Evolutionary conservation across 345 rosid species (phyloP), one percentile per base, ranked within the genome.

Genomic region (Nephelium lappaceum): DNA sequence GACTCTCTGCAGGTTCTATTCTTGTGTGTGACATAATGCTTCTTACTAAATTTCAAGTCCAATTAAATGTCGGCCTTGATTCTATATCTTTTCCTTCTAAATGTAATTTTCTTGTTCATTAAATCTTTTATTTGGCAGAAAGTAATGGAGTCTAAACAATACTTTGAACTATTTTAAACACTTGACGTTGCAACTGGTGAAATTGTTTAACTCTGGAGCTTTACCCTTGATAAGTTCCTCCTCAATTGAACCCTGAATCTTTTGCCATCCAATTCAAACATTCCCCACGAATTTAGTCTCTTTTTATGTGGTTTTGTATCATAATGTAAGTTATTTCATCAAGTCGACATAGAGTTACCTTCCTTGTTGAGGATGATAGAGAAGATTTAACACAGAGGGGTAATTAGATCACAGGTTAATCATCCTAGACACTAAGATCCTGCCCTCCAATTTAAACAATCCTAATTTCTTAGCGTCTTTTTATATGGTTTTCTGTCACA

Each of bases 1-100:
- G 86, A 61, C 89, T 91, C 41, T 85, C 90, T 21, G 70, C 89
- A 73, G 95, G 95, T 91, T 71, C 72, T 51, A 66, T 42, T 58
- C 24, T 53, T 51, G 58, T 15, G 16, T 67, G 73, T 66, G 65
- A 61, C 70, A 67, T 65, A 78, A 66, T 53, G 53, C 23, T 81
- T 72, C 66, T 64, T 18, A 39, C 27, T 62, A 11, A 16, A 47
- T 12, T 49, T 49, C 27, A 14, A 27, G 65, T 65, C 78, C 5
- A 65, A n/a, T 65, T 75, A 19, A 58, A 27, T 62, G 23, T 62
- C 31, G 19, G 71, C 41, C 45, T 18, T 45, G 23, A 24, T 21
- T 5, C 5, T 11, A 21, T 47, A 45, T 49, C 3, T 10, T 70
- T 49, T 45, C 60, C 8, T 70, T 47, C n/a, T 7, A 18, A 10